phyloP scores from a whole-genome alignment of 305 asterid genomes.

The Solanum chacoense region DNA sequence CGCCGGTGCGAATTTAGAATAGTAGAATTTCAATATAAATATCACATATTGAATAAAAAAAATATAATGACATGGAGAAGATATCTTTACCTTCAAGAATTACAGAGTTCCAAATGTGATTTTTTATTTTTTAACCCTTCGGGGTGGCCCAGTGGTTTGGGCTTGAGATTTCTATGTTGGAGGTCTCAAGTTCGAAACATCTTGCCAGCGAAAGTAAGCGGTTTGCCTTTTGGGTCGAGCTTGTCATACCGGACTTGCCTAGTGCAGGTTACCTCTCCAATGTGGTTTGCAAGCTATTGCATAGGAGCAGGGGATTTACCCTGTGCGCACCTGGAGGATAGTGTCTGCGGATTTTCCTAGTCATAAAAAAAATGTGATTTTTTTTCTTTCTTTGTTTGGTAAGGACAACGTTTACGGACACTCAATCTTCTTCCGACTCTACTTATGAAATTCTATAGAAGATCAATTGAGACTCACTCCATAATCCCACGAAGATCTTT shows the following conservation, averaged over 20 bases:
- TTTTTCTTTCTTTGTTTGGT: neutral
- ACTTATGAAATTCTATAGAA: neutral
- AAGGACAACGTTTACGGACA: neutral
- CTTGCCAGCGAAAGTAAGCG: too few relatives aligned
- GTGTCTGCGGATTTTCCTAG: accelerated
- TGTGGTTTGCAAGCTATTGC: too few relatives aligned
- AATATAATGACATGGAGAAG: neutral
- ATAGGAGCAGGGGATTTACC: too few relatives aligned
- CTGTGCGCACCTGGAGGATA: too few relatives aligned
- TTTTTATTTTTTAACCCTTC: too few relatives aligned
- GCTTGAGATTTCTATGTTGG: too few relatives aligned
- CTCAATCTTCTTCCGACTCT: neutral
- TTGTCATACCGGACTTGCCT: too few relatives aligned
- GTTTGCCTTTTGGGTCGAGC: too few relatives aligned
- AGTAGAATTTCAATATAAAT: neutral
- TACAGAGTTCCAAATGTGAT: neutral
- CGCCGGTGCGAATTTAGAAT: neutral
- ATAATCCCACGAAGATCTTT: neutral
- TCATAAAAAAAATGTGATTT: too few relatives aligned
- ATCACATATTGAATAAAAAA: neutral
- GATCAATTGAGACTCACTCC: neutral
- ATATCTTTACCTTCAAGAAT: neutral
- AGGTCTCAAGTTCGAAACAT: too few relatives aligned
- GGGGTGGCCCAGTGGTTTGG: too few relatives aligned
- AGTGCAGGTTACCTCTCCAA: too few relatives aligned